phyloP scores from a whole-genome alignment of 2,329 filamentous ascomycete species.

The Xylaria sp. region DNA sequence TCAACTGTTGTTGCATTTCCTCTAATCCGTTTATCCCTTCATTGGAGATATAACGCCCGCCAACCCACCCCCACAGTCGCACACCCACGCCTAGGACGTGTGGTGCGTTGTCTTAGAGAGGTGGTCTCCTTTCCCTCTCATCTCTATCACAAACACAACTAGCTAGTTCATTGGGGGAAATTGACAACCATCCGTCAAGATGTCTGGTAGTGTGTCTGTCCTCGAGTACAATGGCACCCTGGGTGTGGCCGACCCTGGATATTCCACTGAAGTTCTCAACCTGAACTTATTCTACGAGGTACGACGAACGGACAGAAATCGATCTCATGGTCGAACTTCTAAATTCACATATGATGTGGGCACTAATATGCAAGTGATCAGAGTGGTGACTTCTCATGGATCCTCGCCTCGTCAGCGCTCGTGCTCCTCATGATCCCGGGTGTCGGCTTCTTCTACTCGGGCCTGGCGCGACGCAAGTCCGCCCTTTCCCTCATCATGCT shows the following conservation, averaged over 20 bases:
- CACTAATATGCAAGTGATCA: slow-evolving; percentile 43
- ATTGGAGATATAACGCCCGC: not conserved
- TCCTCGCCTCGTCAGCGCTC: slow-evolving; percentile 76
- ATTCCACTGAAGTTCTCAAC: slow-evolving; percentile 62
- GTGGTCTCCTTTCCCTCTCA: not conserved
- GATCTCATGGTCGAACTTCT: not conserved
- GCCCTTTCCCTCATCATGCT: slow-evolving; percentile 86
- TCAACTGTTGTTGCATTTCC: slow-evolving; percentile 3
- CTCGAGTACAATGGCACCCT: slow-evolving; percentile 57
- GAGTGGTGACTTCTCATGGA: slow-evolving; percentile 83
- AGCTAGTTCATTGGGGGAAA: slow-evolving; percentile 1
- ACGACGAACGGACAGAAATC: slow-evolving; percentile 38
- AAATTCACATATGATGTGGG: not conserved
- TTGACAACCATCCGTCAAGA: slow-evolving; percentile 26
- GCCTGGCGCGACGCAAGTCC: slow-evolving; percentile 86
- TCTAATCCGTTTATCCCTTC: slow-evolving; percentile 1
- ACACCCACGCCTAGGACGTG: slow-evolving; percentile 21
- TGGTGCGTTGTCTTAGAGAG: slow-evolving; percentile 11
- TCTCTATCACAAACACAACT: not conserved
- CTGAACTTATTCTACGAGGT: slow-evolving; percentile 87
- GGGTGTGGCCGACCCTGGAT: slow-evolving; percentile 56
- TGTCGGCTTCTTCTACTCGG: slow-evolving; percentile 94
- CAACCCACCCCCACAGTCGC: not conserved
- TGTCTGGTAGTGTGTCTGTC: slow-evolving; percentile 39
- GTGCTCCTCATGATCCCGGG: slow-evolving; percentile 93